These are phyloP conservation scores for Apiosordaria backusii DNA, from an alignment of 495 filamentous ascomycete genomes.

Conservation along the genomic window DNA sequence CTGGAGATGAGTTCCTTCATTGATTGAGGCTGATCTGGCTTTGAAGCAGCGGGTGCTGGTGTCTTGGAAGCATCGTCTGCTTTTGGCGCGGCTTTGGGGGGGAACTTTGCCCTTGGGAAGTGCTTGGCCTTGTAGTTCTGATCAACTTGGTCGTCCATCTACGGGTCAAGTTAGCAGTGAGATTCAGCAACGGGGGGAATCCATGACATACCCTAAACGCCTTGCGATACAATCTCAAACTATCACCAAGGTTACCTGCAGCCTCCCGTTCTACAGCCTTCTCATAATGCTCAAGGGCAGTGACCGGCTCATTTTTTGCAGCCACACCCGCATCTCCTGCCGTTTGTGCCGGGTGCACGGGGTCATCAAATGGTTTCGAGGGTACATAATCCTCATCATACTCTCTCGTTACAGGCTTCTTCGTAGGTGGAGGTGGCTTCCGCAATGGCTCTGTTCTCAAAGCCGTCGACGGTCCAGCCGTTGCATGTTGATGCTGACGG, in stretches of 20 bases:
- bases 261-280: slow-evolving; percentile 83
- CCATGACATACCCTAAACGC: slow-evolving; percentile 66
- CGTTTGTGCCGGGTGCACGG: slow-evolving; percentile 5
- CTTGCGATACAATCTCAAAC: slow-evolving; percentile 80
- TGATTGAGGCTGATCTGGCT: slow-evolving; percentile 34
- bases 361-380: slow-evolving; percentile 37
- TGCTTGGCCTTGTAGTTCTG: slow-evolving; percentile 85
- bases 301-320: slow-evolving; percentile 54
- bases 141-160: slow-evolving; percentile 83
- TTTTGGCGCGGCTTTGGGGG: slow-evolving; percentile 34
- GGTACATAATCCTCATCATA: slow-evolving; percentile 41
- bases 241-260: slow-evolving; percentile 83
- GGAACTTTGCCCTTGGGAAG: slow-evolving; percentile 56
- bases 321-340: slow-evolving; percentile 6
- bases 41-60: neutral
- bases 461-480: slow-evolving; percentile 13
- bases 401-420: slow-evolving; percentile 13
- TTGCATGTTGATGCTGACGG: slow-evolving; percentile 2
- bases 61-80: slow-evolving; percentile 16
- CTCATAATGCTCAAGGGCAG: slow-evolving; percentile 92
- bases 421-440: slow-evolving; percentile 18
- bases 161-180: neutral
- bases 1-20: slow-evolving; percentile 68
- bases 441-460: neutral
- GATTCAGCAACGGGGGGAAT: neutral